A percentile compares a stretch with the other conserved stretches of the same genome.
phyloP scores from a whole-genome alignment of 306 rosid genomes.

The Quercus robur region DNA sequence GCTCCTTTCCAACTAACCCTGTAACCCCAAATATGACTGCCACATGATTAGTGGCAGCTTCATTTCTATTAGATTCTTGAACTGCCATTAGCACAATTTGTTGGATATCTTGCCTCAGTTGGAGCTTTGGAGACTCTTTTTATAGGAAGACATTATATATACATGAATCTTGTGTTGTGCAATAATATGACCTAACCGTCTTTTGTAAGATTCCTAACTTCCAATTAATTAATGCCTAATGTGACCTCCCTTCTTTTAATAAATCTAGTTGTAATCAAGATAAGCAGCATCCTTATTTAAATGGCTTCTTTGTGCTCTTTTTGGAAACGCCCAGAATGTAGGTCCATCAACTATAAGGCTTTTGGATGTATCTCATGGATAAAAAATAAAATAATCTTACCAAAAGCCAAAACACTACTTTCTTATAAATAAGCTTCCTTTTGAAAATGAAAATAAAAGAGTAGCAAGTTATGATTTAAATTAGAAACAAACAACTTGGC shows the following conservation, averaged over 20 bases:
- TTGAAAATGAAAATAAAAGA: neutral
- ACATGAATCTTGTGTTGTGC: neutral
- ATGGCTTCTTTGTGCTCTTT: neutral
- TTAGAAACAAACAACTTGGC: constrained; percentile 1
- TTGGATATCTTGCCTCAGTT: constrained; percentile 11
- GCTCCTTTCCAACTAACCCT: constrained; percentile 77
- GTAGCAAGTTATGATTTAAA: constrained; percentile 27
- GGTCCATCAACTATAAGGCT: too few relatives aligned
- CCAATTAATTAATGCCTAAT: neutral
- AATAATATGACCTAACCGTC: neutral
- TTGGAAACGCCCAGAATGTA: too few relatives aligned
- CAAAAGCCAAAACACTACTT: too few relatives aligned
- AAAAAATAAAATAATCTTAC: too few relatives aligned
- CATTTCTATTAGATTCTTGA: constrained; percentile 9
- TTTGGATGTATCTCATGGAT: too few relatives aligned
- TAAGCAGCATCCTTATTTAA: constrained; percentile 45
- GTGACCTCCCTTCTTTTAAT: constrained; percentile 38
- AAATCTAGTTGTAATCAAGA: constrained; percentile 35
- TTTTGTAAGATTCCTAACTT: constrained; percentile 1
- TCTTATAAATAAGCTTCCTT: too few relatives aligned
- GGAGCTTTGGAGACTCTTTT: constrained; percentile 36
- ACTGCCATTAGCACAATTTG: constrained; percentile 35
- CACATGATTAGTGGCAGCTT: constrained; percentile 34
- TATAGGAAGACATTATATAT: constrained; percentile 19
- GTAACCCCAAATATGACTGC: constrained; percentile 87